Evolutionary conservation across 2,329 filamentous ascomycete species (phyloP), one percentile per base, ranked within the genome.

Genomic region (Basipetospora sp.): DNA sequence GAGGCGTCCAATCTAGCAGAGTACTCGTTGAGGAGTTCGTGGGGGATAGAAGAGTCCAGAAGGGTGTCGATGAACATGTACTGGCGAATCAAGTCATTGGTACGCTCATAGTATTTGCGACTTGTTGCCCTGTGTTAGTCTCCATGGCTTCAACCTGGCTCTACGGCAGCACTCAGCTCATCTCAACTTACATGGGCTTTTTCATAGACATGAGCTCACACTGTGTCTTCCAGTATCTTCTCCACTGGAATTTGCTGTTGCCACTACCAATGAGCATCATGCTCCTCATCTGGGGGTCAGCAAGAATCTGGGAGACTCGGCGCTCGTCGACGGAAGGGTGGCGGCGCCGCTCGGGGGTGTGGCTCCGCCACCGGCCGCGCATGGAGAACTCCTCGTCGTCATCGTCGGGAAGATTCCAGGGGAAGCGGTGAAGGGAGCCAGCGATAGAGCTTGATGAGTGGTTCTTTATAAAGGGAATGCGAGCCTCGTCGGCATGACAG

Each of bases 41-140:
- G 87, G 2, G 87, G 87, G n/a, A 94, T 72, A 20, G 84, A 87
- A 8, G 85, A 94, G 58, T 94, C 86, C 43, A 96, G 69, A 40
- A 96, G 65, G 37, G 80, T 74, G 58, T 94, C 88, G 48, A 94
- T 94, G 55, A 92, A 94, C 44, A 92, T 67, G 55, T 94, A 96
- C 54, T 93, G 81, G 55, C 90, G 82, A 42, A 96, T 76, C 31
- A 94, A 66, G 47, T 78, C 77, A 59, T 96, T 96, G 52, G 78
- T 88, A 31, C 83, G 75, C 63, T 92, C 79, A 52, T 96, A 93
- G 60, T 94, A 94, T 50, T 78, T 53, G 33, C 86, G 80, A 42
- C 74, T 79, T 44, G 6, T 10, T 18, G 8, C 10, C 16, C 4
- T 17, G 22, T 25, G 22, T 25, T 11, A 25, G 22, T 25, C 22